Evolutionary conservation across 2,329 filamentous ascomycete genomes (phyloP), one percentile per base, ranked within the genome.

Genomic region (Verticillium zaregamsianum): DNA sequence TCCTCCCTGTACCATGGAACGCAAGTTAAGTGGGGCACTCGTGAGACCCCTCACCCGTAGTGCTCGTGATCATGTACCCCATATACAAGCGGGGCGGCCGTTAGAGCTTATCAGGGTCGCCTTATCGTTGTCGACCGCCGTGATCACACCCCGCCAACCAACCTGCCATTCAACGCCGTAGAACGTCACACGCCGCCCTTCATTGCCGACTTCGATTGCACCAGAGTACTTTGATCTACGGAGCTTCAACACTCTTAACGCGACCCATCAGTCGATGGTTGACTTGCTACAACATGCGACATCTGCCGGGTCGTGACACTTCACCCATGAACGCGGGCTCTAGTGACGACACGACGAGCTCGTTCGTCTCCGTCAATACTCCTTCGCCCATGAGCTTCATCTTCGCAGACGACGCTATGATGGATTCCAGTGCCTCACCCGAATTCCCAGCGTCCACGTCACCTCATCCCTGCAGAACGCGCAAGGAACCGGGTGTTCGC

Each of bases 291-390:
- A 45, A 63, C 55, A 82, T 82, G 80, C 78, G 79, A 68, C 79
- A 79, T 60, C 67, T 81, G 62, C 74, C 76, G 58, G 77, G 79
- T 69, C 78, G 80, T 63, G 77, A 80, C 70, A 73, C 74, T 68
- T 74, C 71, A 61, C 60, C 69, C 59, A 72, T 70, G 66, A 61
- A 32, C 28, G 20, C 45, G 55, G 60, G 37, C 31, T 57, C 59
- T 3, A 55, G 55, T 63, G 59, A 64, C 15, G 45, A 58, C 31
- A 49, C 62, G 20, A 55, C 57, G 31, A 35, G n/a, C 23, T 49
- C 57, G 37, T 57, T 45, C 39, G 37, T 45, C 31, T n/a, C 57
- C 15, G 25, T 40, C 31, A 45, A 28, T n/a, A 33, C 58, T 14
- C 23, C 58, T 8, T 59, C 40, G 7, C 58, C 54, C 28, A 59